phyloP scores from a whole-genome alignment of 1,284 basidiomycete genomes.

The Phellopilus nigrolimitatus region DNA sequence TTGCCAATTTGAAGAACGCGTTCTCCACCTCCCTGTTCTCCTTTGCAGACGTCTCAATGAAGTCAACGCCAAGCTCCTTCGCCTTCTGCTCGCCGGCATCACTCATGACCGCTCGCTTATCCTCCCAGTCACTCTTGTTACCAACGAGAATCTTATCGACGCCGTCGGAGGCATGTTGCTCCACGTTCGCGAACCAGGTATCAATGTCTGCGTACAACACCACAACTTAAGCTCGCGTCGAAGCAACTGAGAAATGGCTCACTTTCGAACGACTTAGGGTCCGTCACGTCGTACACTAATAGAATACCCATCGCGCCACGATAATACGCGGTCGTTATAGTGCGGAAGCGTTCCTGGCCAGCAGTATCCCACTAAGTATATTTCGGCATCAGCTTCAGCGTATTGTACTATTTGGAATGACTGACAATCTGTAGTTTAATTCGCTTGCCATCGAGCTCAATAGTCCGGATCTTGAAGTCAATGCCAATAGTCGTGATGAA shows the following conservation, averaged over 20 bases:
- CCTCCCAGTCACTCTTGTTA: constrained; percentile 99
- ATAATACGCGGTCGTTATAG: constrained; percentile 99
- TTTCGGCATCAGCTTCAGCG: constrained; percentile 7
- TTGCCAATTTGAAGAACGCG: constrained; percentile 95
- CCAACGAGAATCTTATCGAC: constrained; percentile 99
- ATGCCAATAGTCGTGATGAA: constrained; percentile 99
- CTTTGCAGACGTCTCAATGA: constrained; percentile 98
- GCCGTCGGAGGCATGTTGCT: constrained; percentile 97
- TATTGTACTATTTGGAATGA: constrained; percentile 12
- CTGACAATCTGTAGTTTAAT: constrained; percentile 93
- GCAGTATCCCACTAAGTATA: constrained; percentile 92
- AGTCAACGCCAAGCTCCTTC: constrained; percentile 86
- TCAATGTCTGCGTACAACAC: constrained; percentile 73
- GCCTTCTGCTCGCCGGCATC: constrained; percentile 83
- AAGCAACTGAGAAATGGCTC: constrained; percentile 30
- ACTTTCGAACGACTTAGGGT: constrained; percentile 98
- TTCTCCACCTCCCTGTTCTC: constrained; percentile 98
- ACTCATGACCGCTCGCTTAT: constrained; percentile 90
- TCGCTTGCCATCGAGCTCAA: constrained; percentile 92
- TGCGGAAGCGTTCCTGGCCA: constrained; percentile 98
- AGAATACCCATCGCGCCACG: constrained; percentile 99
- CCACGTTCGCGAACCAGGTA: constrained; percentile 98
- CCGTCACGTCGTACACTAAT: constrained; percentile 97
- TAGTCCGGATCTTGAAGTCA: constrained; percentile 95
- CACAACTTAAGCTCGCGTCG: constrained; percentile 1